A percentile compares a stretch with the other conserved stretches of the same genome.
phyloP scores from a whole-genome alignment of 2,329 filamentous ascomycete genomes.

The Keithomyces neogunnii region DNA sequence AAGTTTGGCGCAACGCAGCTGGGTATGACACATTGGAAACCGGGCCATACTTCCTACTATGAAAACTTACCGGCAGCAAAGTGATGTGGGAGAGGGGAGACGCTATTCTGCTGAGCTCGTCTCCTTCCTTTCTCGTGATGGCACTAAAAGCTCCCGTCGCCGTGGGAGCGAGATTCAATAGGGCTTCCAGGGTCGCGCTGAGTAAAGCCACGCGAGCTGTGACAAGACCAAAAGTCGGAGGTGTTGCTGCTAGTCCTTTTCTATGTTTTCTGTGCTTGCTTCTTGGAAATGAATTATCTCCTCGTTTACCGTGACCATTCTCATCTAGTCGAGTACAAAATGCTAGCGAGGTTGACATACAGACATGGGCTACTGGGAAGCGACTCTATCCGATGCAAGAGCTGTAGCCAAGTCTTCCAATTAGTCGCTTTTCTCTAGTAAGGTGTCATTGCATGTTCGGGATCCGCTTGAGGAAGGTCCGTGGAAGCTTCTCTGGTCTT shows the following conservation, averaged over 20 bases:
- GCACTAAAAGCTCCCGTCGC: background rate
- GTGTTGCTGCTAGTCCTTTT: too few relatives aligned
- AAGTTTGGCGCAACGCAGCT: too few relatives aligned
- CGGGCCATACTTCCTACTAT: background rate
- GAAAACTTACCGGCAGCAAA: background rate
- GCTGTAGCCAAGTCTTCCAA: conserved; percentile 3
- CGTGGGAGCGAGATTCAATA: background rate
- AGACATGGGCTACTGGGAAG: background rate
- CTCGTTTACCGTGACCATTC: too few relatives aligned
- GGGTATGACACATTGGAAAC: background rate
- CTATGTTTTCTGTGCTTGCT: too few relatives aligned
- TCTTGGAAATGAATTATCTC: too few relatives aligned
- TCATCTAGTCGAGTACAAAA: too few relatives aligned
- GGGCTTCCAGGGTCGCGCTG: too few relatives aligned
- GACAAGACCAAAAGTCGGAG: too few relatives aligned
- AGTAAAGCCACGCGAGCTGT: too few relatives aligned
- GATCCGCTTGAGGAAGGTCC: conserved; percentile 12
- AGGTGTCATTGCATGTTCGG: conserved; percentile 9
- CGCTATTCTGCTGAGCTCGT: background rate
- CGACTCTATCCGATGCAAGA: conserved; percentile 1
- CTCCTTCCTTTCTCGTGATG: conserved; percentile 10
- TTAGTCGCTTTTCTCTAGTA: background rate
- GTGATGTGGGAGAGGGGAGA: background rate
- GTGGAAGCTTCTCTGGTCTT: background rate
- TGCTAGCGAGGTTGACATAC: too few relatives aligned